phyloP scores from a whole-genome alignment of 139 green algal genomes.

The Asterochloris sp. region DNA sequence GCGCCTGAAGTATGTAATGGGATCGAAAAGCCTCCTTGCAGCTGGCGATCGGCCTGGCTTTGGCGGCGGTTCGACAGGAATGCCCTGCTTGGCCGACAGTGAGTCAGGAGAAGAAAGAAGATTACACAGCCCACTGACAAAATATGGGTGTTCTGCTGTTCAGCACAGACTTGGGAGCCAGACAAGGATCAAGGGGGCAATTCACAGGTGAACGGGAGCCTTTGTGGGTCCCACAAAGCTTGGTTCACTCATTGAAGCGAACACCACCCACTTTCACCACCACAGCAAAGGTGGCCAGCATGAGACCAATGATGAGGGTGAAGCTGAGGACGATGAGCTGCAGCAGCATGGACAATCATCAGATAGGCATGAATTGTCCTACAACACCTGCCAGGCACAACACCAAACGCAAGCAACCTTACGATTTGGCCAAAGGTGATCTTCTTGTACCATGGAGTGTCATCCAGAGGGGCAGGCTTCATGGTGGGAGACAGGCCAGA shows the following conservation, averaged over 20 bases:
- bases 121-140: too few species aligned
- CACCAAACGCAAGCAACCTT: background rate
- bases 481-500: conserved; percentile 62
- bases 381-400: background rate
- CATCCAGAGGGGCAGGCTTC: conserved; percentile 51
- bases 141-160: too few species aligned
- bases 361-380: background rate
- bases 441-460: conserved; percentile 51
- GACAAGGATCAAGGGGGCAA: too few species aligned
- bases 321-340: conserved; percentile 69
- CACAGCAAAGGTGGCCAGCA: conserved; percentile 72
- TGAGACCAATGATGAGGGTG: conserved; percentile 69
- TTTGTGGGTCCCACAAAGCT: too few species aligned
- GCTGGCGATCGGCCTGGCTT: too few species aligned
- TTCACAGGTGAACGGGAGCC: too few species aligned
- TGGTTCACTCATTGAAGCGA: conserved; percentile 45
- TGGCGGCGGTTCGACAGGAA: too few species aligned
- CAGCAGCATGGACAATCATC: background rate
- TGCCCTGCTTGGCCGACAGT: too few species aligned
- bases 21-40: too few species aligned
- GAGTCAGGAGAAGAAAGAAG: too few species aligned
- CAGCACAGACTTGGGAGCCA: too few species aligned
- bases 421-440: conserved; percentile 76
- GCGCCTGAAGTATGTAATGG: too few species aligned
- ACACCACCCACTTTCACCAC: conserved; percentile 66